These are phyloP conservation scores for Apiospora arundinis DNA, from an alignment of 2,329 filamentous ascomycete species.

Conservation along the genomic window DNA sequence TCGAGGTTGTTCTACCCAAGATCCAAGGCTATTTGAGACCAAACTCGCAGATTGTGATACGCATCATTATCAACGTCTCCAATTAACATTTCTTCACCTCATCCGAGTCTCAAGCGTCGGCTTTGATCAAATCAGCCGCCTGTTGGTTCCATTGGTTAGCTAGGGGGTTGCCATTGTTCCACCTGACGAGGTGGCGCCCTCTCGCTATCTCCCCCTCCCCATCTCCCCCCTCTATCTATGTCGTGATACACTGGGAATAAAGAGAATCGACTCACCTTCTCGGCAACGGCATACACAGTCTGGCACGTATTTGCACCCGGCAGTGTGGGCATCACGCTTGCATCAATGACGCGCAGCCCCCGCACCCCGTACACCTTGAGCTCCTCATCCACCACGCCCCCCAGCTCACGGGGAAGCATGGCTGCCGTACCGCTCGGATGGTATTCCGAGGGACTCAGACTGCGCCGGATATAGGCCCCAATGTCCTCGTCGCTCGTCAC, in stretches of 20 bases:
- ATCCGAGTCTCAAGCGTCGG: neutral
- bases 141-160: neutral
- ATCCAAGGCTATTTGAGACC: no score
- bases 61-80: neutral
- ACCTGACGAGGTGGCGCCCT: neutral
- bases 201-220: no score
- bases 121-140: conserved; percentile 13
- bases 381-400: conserved; percentile 50
- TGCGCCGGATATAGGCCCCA: conserved; percentile 28
- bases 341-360: conserved; percentile 27
- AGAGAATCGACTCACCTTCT: conserved; percentile 11
- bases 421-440: conserved; percentile 39
- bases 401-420: conserved; percentile 49
- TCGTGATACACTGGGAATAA: no score
- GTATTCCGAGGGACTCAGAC: conserved; percentile 32
- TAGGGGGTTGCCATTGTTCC: neutral
- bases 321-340: conserved; percentile 23
- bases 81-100: neutral
- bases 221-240: no score
- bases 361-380: conserved; percentile 30
- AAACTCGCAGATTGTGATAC: neutral
- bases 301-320: conserved; percentile 11
- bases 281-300: conserved; percentile 18
- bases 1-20: neutral
- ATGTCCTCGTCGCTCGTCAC: conserved; percentile 37